A percentile compares a stretch with the other conserved stretches of the same genome.
These are phyloP conservation scores for Phytophthora citricola DNA, from an alignment of 352 stramenopile species.

Conservation along the genomic window DNA sequence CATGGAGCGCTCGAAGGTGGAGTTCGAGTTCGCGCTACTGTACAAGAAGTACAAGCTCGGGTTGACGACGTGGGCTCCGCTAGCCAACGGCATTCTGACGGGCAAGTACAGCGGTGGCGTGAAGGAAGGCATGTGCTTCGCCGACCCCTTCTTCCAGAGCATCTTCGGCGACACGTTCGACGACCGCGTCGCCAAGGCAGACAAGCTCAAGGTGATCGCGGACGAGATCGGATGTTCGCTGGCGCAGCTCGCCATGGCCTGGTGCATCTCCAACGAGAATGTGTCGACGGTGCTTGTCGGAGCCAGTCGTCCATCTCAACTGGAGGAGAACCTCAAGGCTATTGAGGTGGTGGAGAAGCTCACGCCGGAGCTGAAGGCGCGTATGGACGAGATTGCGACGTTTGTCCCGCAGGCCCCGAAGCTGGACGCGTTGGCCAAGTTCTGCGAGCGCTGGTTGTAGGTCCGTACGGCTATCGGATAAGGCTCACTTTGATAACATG, in stretches of 20 bases:
- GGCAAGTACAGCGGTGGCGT: slow-evolving; percentile 64
- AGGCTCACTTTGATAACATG: too few species aligned
- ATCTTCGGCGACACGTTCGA: slow-evolving; percentile 30
- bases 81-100: slow-evolving; percentile 63
- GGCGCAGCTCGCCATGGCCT: slow-evolving; percentile 37
- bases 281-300: slow-evolving; percentile 57
- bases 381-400: slow-evolving; percentile 56
- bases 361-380: slow-evolving; percentile 55
- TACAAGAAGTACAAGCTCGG: slow-evolving; percentile 41
- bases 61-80: slow-evolving; percentile 35
- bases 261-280: slow-evolving; percentile 58
- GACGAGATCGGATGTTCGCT: slow-evolving; percentile 43
- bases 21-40: slow-evolving; percentile 57
- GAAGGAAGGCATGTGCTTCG: slow-evolving; percentile 36
- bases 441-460: slow-evolving; percentile 18
- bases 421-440: slow-evolving; percentile 18
- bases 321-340: slow-evolving; percentile 38
- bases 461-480: too few species aligned
- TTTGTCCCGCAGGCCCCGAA: slow-evolving; percentile 15
- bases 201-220: slow-evolving; percentile 45
- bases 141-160: slow-evolving; percentile 29
- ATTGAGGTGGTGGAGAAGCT: slow-evolving; percentile 49
- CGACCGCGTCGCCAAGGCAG: slow-evolving; percentile 51
- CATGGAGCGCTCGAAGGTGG: slow-evolving; percentile 58
- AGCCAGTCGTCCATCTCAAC: slow-evolving; percentile 42